Conservation (phyloP, 1,284 basidiomycete species). For the Termitomyces sp. region DNA sequence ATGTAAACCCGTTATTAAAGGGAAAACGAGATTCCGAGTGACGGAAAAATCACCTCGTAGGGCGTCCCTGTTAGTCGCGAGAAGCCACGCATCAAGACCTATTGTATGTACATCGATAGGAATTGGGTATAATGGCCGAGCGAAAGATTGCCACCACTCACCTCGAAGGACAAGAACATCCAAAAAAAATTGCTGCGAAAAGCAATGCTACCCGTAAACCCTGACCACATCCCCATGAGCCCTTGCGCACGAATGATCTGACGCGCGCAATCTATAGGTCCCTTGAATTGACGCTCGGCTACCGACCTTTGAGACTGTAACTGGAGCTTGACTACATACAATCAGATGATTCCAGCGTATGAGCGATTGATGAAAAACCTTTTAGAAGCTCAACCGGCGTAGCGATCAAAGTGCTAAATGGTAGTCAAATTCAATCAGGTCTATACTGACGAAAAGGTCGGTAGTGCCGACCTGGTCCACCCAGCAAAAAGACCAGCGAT, state of each 20-base stretch:
- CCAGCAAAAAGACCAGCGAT: slow-evolving; percentile 74
- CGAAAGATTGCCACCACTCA: slow-evolving; percentile 17
- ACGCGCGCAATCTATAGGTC: slow-evolving; percentile 56
- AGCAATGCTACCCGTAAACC: slow-evolving; percentile 57
- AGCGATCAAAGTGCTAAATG: slow-evolving; percentile 53
- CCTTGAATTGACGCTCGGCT: slow-evolving; percentile 57
- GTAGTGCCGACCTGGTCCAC: slow-evolving; percentile 53
- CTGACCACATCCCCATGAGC: slow-evolving; percentile 56
- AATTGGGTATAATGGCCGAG: background rate
- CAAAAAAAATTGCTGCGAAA: slow-evolving; percentile 65
- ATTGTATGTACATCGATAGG: background rate
- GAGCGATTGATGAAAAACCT: slow-evolving; percentile 34
- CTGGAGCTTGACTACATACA: slow-evolving; percentile 63
- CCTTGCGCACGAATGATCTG: slow-evolving; percentile 56
- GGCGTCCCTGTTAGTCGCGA: slow-evolving; percentile 45
- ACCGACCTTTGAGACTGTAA: slow-evolving; percentile 60
- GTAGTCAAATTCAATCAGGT: slow-evolving; percentile 4
- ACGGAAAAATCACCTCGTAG: slow-evolving; percentile 40
- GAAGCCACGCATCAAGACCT: slow-evolving; percentile 59
- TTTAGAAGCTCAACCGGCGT: slow-evolving; percentile 73
- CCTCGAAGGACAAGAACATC: slow-evolving; percentile 67
- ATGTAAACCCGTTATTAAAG: slow-evolving; percentile 3
- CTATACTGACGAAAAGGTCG: background rate
- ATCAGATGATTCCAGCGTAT: background rate
- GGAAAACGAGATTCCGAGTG: background rate